Conservation (phyloP, 768 basidiomycete species). For the Steccherinum ochraceum region DNA sequence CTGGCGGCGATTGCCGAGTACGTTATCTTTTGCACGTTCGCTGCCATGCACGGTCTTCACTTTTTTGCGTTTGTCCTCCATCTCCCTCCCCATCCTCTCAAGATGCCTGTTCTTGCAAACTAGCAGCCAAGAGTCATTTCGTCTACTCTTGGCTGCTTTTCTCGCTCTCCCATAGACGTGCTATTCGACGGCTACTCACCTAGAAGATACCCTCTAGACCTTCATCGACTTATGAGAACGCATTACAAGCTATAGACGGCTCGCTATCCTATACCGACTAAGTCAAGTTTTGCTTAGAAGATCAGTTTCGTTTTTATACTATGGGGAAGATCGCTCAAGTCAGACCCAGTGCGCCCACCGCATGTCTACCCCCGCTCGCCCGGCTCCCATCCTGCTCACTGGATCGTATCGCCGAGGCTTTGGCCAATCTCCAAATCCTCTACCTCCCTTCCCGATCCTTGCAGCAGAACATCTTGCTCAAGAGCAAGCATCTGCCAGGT, state of each 20-base stretch:
- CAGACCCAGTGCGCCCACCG: slow-evolving; percentile 34
- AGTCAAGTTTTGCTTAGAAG: slow-evolving; percentile 2
- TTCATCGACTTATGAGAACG: neutral
- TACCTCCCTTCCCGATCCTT: slow-evolving; percentile 38
- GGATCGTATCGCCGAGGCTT: slow-evolving; percentile 30
- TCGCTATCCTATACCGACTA: neutral
- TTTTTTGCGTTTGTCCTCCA: no score
- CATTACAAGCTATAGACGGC: neutral
- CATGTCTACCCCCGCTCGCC: slow-evolving; percentile 52
- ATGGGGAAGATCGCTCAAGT: slow-evolving; percentile 1
- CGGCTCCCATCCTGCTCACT: slow-evolving; percentile 31
- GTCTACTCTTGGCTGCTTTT: slow-evolving; percentile 29
- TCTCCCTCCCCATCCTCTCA: slow-evolving; percentile 10
- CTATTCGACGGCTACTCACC: slow-evolving; percentile 18
- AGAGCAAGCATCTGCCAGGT: slow-evolving; percentile 15
- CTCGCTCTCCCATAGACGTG: slow-evolving; percentile 17
- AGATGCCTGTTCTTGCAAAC: slow-evolving; percentile 47
- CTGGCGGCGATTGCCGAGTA: slow-evolving; percentile 16
- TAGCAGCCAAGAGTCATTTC: slow-evolving; percentile 42
- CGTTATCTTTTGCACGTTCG: slow-evolving; percentile 1
- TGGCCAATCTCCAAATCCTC: slow-evolving; percentile 39
- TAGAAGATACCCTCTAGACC: slow-evolving; percentile 25
- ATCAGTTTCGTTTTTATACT: slow-evolving; percentile 8
- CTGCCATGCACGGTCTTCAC: slow-evolving; percentile 2
- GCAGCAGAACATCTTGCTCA: slow-evolving; percentile 20